phyloP scores from a whole-genome alignment of 192 early-diverging fungal genomes.

The Phycomyces blakesleeanus region DNA sequence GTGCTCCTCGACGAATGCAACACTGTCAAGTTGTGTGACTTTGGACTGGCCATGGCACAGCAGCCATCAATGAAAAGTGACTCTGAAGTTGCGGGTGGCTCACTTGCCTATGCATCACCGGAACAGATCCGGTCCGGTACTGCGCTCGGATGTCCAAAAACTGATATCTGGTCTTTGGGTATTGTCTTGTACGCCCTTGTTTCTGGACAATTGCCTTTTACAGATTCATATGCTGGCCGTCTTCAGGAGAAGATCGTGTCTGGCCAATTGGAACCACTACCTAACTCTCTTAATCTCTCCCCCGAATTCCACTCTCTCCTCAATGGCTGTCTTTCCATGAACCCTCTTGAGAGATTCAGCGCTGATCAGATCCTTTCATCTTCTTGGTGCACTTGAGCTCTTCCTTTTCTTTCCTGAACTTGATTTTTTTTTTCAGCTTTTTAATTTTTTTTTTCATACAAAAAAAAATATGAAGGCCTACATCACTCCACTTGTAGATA shows the following conservation, averaged over 20 bases:
- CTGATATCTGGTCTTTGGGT: constrained; percentile 79
- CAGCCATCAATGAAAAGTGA: constrained; percentile 10
- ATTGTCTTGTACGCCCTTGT: constrained; percentile 70
- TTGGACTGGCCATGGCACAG: constrained; percentile 62
- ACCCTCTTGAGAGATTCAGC: constrained; percentile 38
- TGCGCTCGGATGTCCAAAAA: constrained; percentile 44
- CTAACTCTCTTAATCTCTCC: constrained; percentile 25
- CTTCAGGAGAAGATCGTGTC: constrained; percentile 67
- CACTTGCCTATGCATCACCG: constrained; percentile 68
- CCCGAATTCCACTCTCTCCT: constrained; percentile 39
- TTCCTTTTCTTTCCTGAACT: too few relatives aligned
- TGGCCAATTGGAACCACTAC: constrained; percentile 46
- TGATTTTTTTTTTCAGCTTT: too few relatives aligned
- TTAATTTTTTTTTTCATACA: too few relatives aligned
- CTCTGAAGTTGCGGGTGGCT: constrained; percentile 49
- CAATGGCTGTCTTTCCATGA: constrained; percentile 38
- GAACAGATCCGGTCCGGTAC: constrained; percentile 54
- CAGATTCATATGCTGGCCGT: constrained; percentile 68
- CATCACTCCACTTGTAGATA: too few relatives aligned
- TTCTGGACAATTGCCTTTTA: constrained; percentile 66
- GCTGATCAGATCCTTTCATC: constrained; percentile 42
- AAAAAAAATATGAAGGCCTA: too few relatives aligned
- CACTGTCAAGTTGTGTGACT: constrained; percentile 84
- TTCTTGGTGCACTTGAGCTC: constrained; percentile 8
- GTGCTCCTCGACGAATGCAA: constrained; percentile 64